These are phyloP conservation scores for Candida yuanshanica DNA, from an alignment of 805 yeast genomes.

Conservation along the genomic window DNA sequence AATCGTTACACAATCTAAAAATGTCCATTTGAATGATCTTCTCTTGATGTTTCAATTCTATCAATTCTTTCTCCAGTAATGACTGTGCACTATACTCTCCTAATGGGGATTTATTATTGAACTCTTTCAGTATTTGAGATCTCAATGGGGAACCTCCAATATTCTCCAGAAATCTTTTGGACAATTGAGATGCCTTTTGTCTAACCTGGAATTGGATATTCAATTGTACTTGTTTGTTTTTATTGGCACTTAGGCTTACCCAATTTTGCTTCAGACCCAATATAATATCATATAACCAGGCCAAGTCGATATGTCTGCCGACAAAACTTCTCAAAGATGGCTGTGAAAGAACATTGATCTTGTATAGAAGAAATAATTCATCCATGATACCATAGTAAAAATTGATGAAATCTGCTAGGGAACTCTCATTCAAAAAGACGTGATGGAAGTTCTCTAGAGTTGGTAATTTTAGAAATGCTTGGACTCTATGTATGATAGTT, in stretches of 20 bases:
- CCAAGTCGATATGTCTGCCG: conserved; percentile 52
- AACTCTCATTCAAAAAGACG: conserved; percentile 37
- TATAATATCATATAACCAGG: conserved; percentile 66
- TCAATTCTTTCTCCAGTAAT: conserved; percentile 23
- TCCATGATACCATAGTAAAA: conserved; percentile 63
- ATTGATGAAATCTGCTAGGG: conserved; percentile 46
- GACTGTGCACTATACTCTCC: conserved; percentile 4
- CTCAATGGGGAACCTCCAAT: conserved; percentile 23
- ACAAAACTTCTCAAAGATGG: conserved; percentile 34
- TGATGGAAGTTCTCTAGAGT: conserved; percentile 18
- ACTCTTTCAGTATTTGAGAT: conserved; percentile 27
- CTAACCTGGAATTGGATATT: conserved; percentile 58
- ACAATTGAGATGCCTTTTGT: conserved; percentile 41
- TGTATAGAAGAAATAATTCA: conserved; percentile 53
- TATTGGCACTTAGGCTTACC: conserved; percentile 35
- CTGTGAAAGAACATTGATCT: conserved; percentile 42
- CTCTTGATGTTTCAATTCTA: conserved; percentile 31
- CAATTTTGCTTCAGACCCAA: conserved; percentile 49
- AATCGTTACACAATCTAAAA: conserved; percentile 38
- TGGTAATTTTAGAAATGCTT: conserved; percentile 15
- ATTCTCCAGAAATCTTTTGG: conserved; percentile 31
- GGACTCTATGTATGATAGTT: conserved; percentile 30
- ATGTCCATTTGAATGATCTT: conserved; percentile 34
- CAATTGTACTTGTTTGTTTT: conserved; percentile 45
- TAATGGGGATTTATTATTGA: conserved; percentile 18